A percentile compares a stretch with the other conserved stretches of the same genome.
phyloP scores from a whole-genome alignment of 2,329 filamentous ascomycete species.

The Hypoxylon sp. region DNA sequence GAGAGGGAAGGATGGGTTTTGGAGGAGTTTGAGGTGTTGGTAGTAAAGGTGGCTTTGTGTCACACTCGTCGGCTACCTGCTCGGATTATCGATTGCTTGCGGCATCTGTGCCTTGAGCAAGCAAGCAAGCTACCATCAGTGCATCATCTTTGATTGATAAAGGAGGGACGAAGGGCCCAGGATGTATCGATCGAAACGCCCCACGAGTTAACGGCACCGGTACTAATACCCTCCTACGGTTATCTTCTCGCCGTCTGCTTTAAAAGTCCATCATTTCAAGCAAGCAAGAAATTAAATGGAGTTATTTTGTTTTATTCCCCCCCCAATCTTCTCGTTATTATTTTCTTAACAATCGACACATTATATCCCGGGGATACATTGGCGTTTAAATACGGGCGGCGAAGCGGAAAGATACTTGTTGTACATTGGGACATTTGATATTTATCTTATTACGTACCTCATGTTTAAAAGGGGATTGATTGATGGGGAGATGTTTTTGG shows the following conservation, averaged over 20 bases:
- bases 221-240: background rate
- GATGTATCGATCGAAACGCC: background rate
- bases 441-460: background rate
- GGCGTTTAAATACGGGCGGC: slow-evolving; percentile 25
- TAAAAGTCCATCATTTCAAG: background rate
- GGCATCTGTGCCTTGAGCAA: too few relatives aligned
- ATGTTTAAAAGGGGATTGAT: too few relatives aligned
- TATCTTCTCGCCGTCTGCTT: slow-evolving; percentile 3
- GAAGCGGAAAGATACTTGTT: slow-evolving; percentile 10
- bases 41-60: slow-evolving; percentile 43
- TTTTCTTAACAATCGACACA: slow-evolving; percentile 4
- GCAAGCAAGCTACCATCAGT: too few relatives aligned
- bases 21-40: slow-evolving; percentile 66
- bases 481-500: too few relatives aligned
- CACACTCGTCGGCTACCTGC: background rate
- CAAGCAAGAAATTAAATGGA: slow-evolving; percentile 5
- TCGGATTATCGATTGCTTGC: background rate
- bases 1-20: slow-evolving; percentile 57
- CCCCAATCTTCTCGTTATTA: background rate
- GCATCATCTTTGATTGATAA: too few relatives aligned
- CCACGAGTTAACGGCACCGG: slow-evolving; percentile 1
- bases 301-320: slow-evolving; percentile 1
- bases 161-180: too few relatives aligned
- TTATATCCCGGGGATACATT: slow-evolving; percentile 27
- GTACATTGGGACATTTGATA: background rate